These are phyloP conservation scores for Sclerotinia borealis DNA, from an alignment of 2,329 filamentous ascomycete species.

Conservation along the genomic window DNA sequence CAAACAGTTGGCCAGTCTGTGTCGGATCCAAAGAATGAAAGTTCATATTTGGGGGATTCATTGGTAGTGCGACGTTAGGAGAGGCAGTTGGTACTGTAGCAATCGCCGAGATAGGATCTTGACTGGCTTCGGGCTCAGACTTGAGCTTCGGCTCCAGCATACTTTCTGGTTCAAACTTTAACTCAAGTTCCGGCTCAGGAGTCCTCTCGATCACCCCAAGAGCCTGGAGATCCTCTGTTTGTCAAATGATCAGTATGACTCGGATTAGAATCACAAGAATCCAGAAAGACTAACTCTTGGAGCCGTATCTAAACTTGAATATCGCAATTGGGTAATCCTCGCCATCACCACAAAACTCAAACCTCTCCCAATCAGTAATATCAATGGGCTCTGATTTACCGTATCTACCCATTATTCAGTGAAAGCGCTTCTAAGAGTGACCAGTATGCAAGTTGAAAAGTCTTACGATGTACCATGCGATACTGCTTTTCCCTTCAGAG, in stretches of 20 bases:
- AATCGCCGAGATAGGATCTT: fast-evolving
- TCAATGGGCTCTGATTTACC: too few species aligned
- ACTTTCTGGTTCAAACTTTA: not conserved
- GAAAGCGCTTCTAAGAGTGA: too few species aligned
- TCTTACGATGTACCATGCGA: not conserved
- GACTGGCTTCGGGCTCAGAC: not conserved
- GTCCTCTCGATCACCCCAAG: not conserved
- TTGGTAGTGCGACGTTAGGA: not conserved
- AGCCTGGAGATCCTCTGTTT: not conserved
- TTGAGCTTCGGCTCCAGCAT: not conserved
- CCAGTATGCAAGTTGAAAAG: too few species aligned
- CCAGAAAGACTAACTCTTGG: not conserved
- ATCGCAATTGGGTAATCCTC: not conserved
- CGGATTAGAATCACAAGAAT: too few species aligned
- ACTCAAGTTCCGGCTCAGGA: not conserved
- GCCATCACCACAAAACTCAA: not conserved
- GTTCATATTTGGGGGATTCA: not conserved
- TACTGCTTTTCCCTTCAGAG: constrained; percentile 1
- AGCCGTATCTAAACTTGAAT: not conserved
- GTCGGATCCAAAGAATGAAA: not conserved
- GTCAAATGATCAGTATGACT: too few species aligned
- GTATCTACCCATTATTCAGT: too few species aligned
- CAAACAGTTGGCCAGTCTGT: not conserved
- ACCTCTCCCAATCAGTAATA: too few species aligned
- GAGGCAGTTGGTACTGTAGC: too few species aligned